phyloP scores from a whole-genome alignment of 2,329 filamentous ascomycete species.

The Alternaria ventricosa region DNA sequence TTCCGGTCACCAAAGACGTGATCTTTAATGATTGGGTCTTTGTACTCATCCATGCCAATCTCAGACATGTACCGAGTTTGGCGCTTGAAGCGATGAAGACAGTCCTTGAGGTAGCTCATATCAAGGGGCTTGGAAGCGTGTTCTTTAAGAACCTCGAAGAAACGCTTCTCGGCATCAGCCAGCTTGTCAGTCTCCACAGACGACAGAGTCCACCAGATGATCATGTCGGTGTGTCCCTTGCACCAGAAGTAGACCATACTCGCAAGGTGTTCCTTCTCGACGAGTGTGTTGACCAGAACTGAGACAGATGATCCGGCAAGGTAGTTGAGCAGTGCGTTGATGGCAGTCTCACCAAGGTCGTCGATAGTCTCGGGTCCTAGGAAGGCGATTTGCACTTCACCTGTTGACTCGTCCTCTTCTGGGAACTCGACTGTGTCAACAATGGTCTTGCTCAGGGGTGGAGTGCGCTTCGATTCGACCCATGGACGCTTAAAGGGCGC shows the following conservation, averaged over 20 bases:
- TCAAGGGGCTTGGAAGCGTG: constrained; percentile 82
- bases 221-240: constrained; percentile 78
- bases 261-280: constrained; percentile 90
- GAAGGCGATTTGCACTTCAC: constrained; percentile 85
- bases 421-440: constrained; percentile 88
- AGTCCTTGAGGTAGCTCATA: constrained; percentile 88
- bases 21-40: constrained; percentile 85
- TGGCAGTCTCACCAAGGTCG: constrained; percentile 65
- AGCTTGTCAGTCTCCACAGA: constrained; percentile 89
- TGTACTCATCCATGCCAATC: constrained; percentile 79
- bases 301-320: constrained; percentile 93
- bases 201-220: constrained; percentile 85
- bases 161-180: constrained; percentile 79
- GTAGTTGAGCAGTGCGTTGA: constrained; percentile 83
- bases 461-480: constrained; percentile 84
- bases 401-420: constrained; percentile 93
- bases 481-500: constrained; percentile 85
- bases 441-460: constrained; percentile 72
- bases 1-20: constrained; percentile 89
- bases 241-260: constrained; percentile 83
- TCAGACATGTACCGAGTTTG: constrained; percentile 86
- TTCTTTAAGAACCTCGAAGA: constrained; percentile 83
- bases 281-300: constrained; percentile 86
- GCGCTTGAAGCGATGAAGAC: constrained; percentile 79
- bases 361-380: constrained; percentile 85